Evolutionary conservation across 129 eudicot genomes (phyloP).

Genomic region (Tanacetum coccineum): DNA sequence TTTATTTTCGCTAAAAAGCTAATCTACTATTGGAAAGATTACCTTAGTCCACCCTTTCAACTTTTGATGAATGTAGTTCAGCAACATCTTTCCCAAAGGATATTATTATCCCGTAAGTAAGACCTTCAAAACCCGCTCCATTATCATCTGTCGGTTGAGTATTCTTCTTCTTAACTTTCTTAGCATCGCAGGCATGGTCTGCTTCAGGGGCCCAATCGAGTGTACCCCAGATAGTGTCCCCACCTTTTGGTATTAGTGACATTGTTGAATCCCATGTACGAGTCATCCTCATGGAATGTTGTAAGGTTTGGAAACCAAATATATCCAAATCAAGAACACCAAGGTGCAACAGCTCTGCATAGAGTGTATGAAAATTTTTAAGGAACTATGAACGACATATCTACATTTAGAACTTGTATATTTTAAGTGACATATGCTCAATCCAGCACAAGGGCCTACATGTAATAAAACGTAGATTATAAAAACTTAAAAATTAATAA

Average conservation of each 20-base stretch:
- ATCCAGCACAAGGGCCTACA: too few species aligned
- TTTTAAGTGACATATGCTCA: too few species aligned
- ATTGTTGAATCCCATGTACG: conserved; percentile 11
- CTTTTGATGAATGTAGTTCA: conserved; percentile 7
- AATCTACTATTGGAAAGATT: neutral
- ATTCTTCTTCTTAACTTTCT: conserved; percentile 3
- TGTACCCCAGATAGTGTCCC: conserved; percentile 6
- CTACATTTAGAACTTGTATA: neutral
- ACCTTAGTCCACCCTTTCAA: conserved; percentile 14
- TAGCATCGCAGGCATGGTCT: neutral
- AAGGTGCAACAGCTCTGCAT: conserved; percentile 2
- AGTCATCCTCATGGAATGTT: conserved; percentile 8
- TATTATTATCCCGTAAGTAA: conserved; percentile 7
- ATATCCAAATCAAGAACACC: conserved; percentile 8
- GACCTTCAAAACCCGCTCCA: neutral
- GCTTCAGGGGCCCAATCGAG: conserved; percentile 11
- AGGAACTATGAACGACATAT: neutral
- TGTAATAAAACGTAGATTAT: too few species aligned
- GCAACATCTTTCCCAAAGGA: conserved; percentile 4
- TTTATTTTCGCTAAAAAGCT: too few species aligned
- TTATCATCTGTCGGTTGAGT: neutral
- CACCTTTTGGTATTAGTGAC: conserved; percentile 17
- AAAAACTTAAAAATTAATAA: too few species aligned
- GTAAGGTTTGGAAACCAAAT: conserved; percentile 7
- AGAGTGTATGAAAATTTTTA: neutral